Base-by-base conservation (phyloP, 1,139 yeast species). In the Trichomonascaceae sp. region DNA sequence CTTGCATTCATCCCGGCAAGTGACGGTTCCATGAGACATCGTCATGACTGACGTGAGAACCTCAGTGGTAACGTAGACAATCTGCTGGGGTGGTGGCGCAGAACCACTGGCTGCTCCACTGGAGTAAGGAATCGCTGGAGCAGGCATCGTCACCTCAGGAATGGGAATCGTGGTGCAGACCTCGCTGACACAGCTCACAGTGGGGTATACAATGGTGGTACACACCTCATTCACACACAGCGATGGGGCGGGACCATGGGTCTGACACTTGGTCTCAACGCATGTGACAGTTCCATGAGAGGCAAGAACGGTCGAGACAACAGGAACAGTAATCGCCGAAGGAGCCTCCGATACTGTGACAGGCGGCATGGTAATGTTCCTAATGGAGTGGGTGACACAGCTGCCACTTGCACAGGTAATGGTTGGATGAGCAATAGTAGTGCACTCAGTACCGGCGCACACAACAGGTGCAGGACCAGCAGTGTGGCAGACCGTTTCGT, bases 381-480 rank as follows among this genome's bases (percentile, higher is more conserved):
- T n/a, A 20, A 20, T 20, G 23, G 23, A 20, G 6, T 11, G 9
- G 11, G 23, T 20, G 11, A 6, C 11, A 16, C 36, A 33, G n/a
- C 20, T 20, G 13, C 26, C 27, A 11, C 14, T 33, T 11, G 25
- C 16, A 26, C 37, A 34, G 14, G 27, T 18, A 13, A 30, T 16
- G 6, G 37, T 34, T 9, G 34, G 17, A 17, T 30, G 31, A 1
- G 25, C 29, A n/a, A 27, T 20, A 16, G 31, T 23, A n/a, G 25
- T 26, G 16, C 37, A 34, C 16, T 23, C 26, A 4, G 25, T 25
- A 22, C 9, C 33, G 5, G 37, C 25, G 13, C 37, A 34, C 9
- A 27, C 31, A 4, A 35, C 33, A 11, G 33, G 37, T 11, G 35
- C 30, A 20, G 34, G 30, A 22, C 34, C 36, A 9, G 18, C 30